Conservation (phyloP, 805 yeast species). For the Metschnikowia drakensbergensis region DNA sequence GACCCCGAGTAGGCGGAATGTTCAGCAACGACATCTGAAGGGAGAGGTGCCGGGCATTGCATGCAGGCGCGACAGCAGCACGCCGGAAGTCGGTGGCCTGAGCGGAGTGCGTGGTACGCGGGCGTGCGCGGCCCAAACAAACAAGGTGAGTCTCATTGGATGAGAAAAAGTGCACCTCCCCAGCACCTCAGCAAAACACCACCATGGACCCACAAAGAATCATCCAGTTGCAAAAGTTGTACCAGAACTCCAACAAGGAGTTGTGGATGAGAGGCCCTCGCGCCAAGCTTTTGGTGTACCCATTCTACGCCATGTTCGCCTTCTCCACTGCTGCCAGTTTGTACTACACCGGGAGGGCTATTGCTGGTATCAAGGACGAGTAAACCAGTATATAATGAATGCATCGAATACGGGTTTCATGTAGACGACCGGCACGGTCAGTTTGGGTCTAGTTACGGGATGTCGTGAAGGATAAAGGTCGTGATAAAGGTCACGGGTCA, state of each 20-base stretch:
- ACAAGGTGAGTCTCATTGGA: conserved; percentile 15
- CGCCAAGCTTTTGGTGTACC: conserved; percentile 68
- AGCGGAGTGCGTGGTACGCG: neutral
- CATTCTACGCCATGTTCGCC: conserved; percentile 73
- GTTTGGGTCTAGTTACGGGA: too few species aligned
- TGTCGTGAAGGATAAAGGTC: too few species aligned
- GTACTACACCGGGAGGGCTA: conserved; percentile 69
- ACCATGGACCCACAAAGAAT: conserved; percentile 47
- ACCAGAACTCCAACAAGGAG: conserved; percentile 39
- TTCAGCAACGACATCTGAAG: too few species aligned
- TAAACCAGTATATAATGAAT: conserved; percentile 10
- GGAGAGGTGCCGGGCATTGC: too few species aligned
- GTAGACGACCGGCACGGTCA: neutral
- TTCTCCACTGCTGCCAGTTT: conserved; percentile 63
- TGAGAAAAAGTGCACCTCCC: conserved; percentile 12
- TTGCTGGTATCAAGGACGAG: conserved; percentile 54
- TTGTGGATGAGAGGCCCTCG: conserved; percentile 45
- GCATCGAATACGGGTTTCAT: conserved; percentile 1
- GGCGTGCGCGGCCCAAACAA: conserved; percentile 12
- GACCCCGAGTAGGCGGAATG: conserved; percentile 8
- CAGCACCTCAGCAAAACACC: conserved; percentile 3
- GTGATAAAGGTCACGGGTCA: too few species aligned
- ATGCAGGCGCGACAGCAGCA: neutral
- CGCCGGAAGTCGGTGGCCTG: neutral
- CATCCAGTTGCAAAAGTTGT: conserved; percentile 42